Evolutionary conservation across 1,284 basidiomycete species (phyloP).

Genomic region (Malassezia dermatis): DNA sequence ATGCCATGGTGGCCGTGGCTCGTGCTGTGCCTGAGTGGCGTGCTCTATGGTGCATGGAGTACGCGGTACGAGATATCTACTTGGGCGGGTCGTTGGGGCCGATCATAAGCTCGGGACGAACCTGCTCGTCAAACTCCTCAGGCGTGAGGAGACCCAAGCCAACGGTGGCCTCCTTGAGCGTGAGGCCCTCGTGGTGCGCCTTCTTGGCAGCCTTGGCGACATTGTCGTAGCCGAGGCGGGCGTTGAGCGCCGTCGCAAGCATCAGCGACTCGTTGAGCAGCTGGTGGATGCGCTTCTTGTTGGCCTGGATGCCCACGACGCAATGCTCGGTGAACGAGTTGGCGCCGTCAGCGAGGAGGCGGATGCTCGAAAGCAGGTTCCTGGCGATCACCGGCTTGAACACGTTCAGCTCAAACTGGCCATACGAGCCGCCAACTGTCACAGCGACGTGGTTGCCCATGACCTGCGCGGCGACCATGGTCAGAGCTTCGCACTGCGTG

Average conservation of each 20-base stretch:
- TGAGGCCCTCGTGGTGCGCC: conserved; percentile 94
- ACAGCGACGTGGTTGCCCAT: conserved; percentile 96
- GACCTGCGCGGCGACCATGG: conserved; percentile 97
- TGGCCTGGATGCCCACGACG: conserved; percentile 88
- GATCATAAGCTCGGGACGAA: conserved; percentile 67
- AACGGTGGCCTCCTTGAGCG: conserved; percentile 87
- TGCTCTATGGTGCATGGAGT: not conserved
- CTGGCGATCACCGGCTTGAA: conserved; percentile 99
- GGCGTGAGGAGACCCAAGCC: conserved; percentile 71
- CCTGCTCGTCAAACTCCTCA: conserved; percentile 90
- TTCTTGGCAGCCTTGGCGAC: conserved; percentile 98
- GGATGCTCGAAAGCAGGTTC: conserved; percentile 90
- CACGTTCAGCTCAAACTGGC: conserved; percentile 98
- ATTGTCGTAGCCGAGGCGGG: conserved; percentile 86
- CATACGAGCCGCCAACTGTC: conserved; percentile 81
- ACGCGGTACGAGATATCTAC: not conserved
- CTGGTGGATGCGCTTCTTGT: conserved; percentile 79
- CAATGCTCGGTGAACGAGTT: conserved; percentile 84
- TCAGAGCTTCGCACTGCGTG: conserved; percentile 91
- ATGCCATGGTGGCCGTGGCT: not conserved
- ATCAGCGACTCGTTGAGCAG: conserved; percentile 78
- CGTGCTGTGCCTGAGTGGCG: not conserved
- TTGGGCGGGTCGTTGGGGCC: conserved; percentile 35
- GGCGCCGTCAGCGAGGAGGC: conserved; percentile 77
- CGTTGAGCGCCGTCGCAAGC: conserved; percentile 90